Evolutionary conservation across 163 green algal species (phyloP), one percentile per base, ranked within the genome.

Genomic region (Scenedesmus sp.): DNA sequence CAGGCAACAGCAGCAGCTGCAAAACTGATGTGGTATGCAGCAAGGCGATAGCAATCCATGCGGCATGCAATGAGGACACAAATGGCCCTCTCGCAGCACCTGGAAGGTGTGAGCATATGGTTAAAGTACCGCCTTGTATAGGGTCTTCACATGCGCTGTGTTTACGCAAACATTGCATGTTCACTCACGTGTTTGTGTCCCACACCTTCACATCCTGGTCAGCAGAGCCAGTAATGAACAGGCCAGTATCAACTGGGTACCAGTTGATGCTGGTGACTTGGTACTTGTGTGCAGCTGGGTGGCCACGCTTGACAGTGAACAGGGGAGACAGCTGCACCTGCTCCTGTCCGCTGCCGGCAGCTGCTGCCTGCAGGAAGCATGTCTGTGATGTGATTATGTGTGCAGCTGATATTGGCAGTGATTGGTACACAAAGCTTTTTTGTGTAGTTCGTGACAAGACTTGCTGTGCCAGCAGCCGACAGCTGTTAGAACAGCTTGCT

Each of bases 161-260:
- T 16, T 46, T 15, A 26, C 59, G 60, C 67, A 18, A 46, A 10
- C 15, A 7, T 2, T 52, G 83, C n/a, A 0, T 54, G 15, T 5
- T 0, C 10, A 82, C 77, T 89, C 77, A 88, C 81, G 66, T 26
- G 56, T 85, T 90, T 23, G 82, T 86, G 70, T 90, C 89, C 82
- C 89, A 92, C 3, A 98, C 93, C 90, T 97, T 97, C 86, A 98
- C 95, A 4, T 87, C 89, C 26, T 96, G 73, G 91, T 99, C 97
- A 79, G 96, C 95, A 0, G 96, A 98, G 46, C 95, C 96, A 3
- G 96, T 97, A 1, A 99, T 93, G 88, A 99, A 99, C 26, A 99
- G 85, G 6, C 97, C 97, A 1, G 94, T 97, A 92, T 99, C 97
- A 0, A 98, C 87, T 0, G 97, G 96, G 86, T 99, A 99, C 97